Base-by-base conservation (phyloP, 768 basidiomycete genomes). In the Calocybe indica region DNA sequence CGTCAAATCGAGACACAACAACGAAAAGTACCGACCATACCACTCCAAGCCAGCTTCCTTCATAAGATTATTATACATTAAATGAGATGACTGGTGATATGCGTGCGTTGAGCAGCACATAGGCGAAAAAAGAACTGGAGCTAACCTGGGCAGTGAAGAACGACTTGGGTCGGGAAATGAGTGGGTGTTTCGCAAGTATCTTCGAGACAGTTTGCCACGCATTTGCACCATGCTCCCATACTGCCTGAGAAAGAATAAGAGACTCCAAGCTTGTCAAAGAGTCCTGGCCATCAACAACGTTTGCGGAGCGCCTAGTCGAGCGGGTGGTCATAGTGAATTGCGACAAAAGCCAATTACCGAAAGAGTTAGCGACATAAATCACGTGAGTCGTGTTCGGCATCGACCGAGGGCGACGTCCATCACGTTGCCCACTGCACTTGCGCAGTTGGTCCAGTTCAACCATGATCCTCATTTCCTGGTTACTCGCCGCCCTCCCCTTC, bases 191-290 rank as follows among this genome's bases (percentile, higher is more conserved):
- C 12, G 76, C 69, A 13, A 95, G 75, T 6, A 87, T 54, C 37
- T 75, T 75, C 14, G 86, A 74, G 7, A 94, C 79, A 5, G 73
- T 63, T 33, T 72, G 58, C 92, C 92, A 93, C 4, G 74, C 73
- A 40, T 74, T 66, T 33, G 80, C 70, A 10, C 92, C 92, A 47
- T 84, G 72, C 59, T 93, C 88, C 65, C 88, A 88, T 37, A 90
- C 83, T 0, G 90, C 83, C 66, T 96, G 93, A 1, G 92, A 81
- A 42, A 95, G 76, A 29, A 96, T 67, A 43, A 96, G 83, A 48
- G 79, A 73, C 66, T 94, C 91, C 45, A 87, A 61, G 42, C 65
- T 74, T 52, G 56, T 22, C 22, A 22, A 4, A 22, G 22, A 22
- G 22, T 22, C 22, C 22, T 22, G 22, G 22, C 1, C 22, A 22